Base-by-base conservation (phyloP, 2,329 filamentous ascomycete genomes). In the Phialemonium atrogriseum region DNA sequence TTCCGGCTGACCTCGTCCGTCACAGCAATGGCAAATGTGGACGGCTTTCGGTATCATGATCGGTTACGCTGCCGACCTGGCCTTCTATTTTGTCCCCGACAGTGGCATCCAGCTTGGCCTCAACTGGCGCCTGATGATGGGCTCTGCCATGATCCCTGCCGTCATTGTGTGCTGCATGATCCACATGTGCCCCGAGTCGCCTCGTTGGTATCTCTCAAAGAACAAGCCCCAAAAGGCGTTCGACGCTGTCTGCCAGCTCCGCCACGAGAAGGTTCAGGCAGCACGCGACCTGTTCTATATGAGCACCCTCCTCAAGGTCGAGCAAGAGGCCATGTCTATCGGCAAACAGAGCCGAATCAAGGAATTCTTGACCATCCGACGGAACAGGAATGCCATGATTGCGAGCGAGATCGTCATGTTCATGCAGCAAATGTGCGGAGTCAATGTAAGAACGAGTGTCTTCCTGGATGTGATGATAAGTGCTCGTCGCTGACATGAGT, bases 71-170 rank as follows among this genome's bases (percentile, higher is more conserved):
- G 73, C 66, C 27, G 74, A 78, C 44, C 57, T 80, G 17, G 72
- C 70, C 7, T 77, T 81, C 47, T 78, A 71, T 48, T 55, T 68
- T 32, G 72, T 69, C 7, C 56, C 59, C 17, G 68, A 77, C 43
- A 56, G 55, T 3, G 59, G 61, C 4, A 70, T 81, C 32, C 53
- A 58, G 23, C 41, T 51, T 8, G 77, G 77, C 6, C 59, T 68
- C 4, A 68, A 80, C 38, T 84, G 80, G 79, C 70, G 79, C 16
- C 56, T 83, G 24, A 81, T 81, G 74, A 69, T 84, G 58, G 75
- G 67, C 6, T 80, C 75, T 3, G 77, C 80, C 8, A 68, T 80
- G 51, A 60, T 80, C 10, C 75, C 73, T 0, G 72, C 75, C 11
- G 52, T 80, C 6, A 39, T 76, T 21, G 69, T 75, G 27, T 72